Percentiles rank a stretch among this genome's conserved stretches.
These are phyloP conservation scores for Fraxinus excelsior DNA, from an alignment of 257 asterid species.

Conservation along the genomic window DNA sequence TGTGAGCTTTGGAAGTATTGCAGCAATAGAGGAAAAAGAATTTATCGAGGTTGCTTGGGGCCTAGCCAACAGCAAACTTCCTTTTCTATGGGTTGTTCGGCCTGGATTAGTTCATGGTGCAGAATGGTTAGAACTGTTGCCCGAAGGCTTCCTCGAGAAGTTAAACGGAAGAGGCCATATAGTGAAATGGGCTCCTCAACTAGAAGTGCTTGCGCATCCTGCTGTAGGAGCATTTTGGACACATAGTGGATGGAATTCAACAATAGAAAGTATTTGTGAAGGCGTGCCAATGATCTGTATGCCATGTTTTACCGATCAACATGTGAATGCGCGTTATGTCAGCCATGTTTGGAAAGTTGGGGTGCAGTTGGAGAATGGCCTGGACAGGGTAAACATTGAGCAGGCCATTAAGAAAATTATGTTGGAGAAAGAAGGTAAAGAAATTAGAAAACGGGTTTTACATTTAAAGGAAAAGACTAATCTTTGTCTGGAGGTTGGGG, in stretches of 20 bases:
- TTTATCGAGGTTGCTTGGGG: conserved; percentile 45
- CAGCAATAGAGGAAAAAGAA: conserved; percentile 29
- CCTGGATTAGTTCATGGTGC: conserved; percentile 31
- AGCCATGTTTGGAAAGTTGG: conserved; percentile 50
- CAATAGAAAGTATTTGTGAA: conserved; percentile 38
- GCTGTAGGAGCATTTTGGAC: conserved; percentile 45
- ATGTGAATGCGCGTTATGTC: conserved; percentile 47
- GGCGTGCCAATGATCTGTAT: conserved; percentile 57
- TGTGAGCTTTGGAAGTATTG: conserved; percentile 48
- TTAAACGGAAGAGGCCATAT: conserved; percentile 38
- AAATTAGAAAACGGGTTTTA: conserved; percentile 35
- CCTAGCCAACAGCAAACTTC: conserved; percentile 36
- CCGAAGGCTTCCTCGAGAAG: conserved; percentile 21
- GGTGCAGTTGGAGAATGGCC: conserved; percentile 37
- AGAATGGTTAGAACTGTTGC: conserved; percentile 38
- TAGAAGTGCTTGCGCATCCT: conserved; percentile 42
- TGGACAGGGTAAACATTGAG: conserved; percentile 32
- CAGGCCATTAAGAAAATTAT: conserved; percentile 29
- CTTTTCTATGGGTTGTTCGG: conserved; percentile 52
- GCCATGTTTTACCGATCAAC: conserved; percentile 46
- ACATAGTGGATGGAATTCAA: conserved; percentile 52
- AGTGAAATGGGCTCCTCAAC: conserved; percentile 50
- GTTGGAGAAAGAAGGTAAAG: conserved; percentile 39
- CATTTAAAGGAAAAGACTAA: conserved; percentile 33
- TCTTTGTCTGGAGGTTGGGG: conserved; percentile 33